A percentile compares a stretch with the other conserved stretches of the same genome.
Conservation (phyloP, 1,139 yeast genomes). For the Yueomyces sp. region DNA sequence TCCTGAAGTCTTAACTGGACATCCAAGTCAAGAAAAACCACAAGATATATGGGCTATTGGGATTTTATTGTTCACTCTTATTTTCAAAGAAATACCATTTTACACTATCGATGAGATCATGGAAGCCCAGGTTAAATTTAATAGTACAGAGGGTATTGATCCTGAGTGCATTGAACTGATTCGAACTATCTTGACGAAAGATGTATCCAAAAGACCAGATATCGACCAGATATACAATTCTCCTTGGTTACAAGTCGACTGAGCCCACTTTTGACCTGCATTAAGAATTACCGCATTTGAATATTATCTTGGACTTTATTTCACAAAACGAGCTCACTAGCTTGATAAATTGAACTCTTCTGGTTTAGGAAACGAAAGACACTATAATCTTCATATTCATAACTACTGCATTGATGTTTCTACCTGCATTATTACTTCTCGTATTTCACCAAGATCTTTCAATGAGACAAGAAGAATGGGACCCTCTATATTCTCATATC, state of each 20-base stretch:
- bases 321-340: no score
- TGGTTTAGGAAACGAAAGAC: no score
- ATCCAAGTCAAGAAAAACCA: slow-evolving; percentile 82
- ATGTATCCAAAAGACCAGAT: slow-evolving; percentile 54
- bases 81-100: slow-evolving; percentile 90
- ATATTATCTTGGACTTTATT: no score
- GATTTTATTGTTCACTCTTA: slow-evolving; percentile 70
- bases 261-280: no score
- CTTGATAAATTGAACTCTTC: no score
- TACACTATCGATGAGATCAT: slow-evolving; percentile 90
- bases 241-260: slow-evolving; percentile 41
- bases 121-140: slow-evolving; percentile 74
- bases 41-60: slow-evolving; percentile 98
- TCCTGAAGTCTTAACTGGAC: slow-evolving; percentile 86
- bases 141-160: slow-evolving; percentile 40
- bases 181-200: slow-evolving; percentile 50
- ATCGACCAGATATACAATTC: slow-evolving; percentile 59
- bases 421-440: no score
- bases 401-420: no score
- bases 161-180: slow-evolving; percentile 50
- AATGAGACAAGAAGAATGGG: no score
- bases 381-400: no score
- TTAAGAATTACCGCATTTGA: no score
- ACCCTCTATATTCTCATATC: no score
- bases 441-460: no score